Evolutionary conservation across 805 yeast species (phyloP).

Genomic region (Vanderwaltozyma tropicalis): DNA sequence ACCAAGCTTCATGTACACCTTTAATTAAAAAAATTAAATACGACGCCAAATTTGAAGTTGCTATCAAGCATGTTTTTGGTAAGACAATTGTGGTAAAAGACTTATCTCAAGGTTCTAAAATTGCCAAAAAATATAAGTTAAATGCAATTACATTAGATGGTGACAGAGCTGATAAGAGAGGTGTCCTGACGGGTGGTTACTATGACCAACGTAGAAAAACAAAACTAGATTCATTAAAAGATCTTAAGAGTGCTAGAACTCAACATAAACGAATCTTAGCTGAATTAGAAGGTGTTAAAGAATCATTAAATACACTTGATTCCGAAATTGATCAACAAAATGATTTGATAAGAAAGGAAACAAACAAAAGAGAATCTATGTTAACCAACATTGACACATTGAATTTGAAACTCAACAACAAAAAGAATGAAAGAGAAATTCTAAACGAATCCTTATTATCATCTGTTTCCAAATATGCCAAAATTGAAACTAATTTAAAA

Average conservation of each 20-base stretch:
- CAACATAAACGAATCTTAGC: slow-evolving; percentile 16
- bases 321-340: slow-evolving; percentile 41
- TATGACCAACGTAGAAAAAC: slow-evolving; percentile 52
- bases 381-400: slow-evolving; percentile 34
- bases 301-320: slow-evolving; percentile 38
- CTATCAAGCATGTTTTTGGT: slow-evolving; percentile 73
- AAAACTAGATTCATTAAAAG: slow-evolving; percentile 58
- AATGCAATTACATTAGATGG: slow-evolving; percentile 87
- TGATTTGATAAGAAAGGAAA: slow-evolving; percentile 31
- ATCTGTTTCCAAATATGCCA: slow-evolving; percentile 28
- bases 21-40: slow-evolving; percentile 62
- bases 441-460: slow-evolving; percentile 36
- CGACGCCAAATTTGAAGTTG: slow-evolving; percentile 47
- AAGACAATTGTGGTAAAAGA: slow-evolving; percentile 67
- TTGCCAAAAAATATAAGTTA: slow-evolving; percentile 50
- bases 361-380: slow-evolving; percentile 35
- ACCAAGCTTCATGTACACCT: slow-evolving; percentile 47
- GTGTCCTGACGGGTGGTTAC: slow-evolving; percentile 83
- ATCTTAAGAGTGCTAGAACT: slow-evolving; percentile 39
- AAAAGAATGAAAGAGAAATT: slow-evolving; percentile 33
- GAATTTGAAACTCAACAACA: slow-evolving; percentile 33
- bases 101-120: slow-evolving; percentile 54
- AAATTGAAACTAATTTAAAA: slow-evolving; percentile 28
- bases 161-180: slow-evolving; percentile 74
- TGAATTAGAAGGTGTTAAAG: slow-evolving; percentile 35